Percentiles rank a stretch among this genome's conserved stretches.
These are phyloP conservation scores for Linum tenue DNA, from an alignment of 345 rosid genomes.

Conservation along the genomic window DNA sequence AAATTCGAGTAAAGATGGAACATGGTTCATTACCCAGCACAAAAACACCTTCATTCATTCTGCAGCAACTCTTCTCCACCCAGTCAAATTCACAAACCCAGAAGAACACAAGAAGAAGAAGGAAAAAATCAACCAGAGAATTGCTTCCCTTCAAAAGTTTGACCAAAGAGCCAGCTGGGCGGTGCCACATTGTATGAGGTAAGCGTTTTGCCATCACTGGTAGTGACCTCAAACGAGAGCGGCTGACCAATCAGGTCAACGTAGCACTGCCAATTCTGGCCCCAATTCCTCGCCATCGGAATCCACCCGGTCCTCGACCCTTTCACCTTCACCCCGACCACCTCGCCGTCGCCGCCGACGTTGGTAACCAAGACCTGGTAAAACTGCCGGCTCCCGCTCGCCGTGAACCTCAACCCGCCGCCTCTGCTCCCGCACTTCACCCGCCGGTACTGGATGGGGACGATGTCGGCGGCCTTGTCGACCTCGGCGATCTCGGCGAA, in stretches of 20 bases:
- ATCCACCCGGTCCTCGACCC: conserved; percentile 91
- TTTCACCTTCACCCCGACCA: conserved; percentile 72
- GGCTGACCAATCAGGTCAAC: conserved; percentile 71
- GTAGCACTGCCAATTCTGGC: conserved; percentile 74
- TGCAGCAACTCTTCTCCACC: too few species aligned
- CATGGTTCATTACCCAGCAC: too few species aligned
- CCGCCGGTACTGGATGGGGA: conserved; percentile 77
- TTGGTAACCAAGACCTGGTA: conserved; percentile 68
- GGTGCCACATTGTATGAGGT: conserved; percentile 82
- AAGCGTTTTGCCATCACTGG: conserved; percentile 45
- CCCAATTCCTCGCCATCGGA: conserved; percentile 95
- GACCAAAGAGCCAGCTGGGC: conserved; percentile 69
- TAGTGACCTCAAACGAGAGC: conserved; percentile 76
- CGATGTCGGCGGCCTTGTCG: conserved; percentile 40
- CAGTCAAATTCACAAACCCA: too few species aligned
- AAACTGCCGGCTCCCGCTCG: conserved; percentile 62
- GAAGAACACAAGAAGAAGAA: not conserved
- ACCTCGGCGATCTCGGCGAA: conserved; percentile 69
- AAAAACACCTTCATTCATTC: too few species aligned
- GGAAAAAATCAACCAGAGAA: conserved; percentile 18
- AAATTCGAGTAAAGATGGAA: too few species aligned
- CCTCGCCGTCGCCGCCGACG: conserved; percentile 77
- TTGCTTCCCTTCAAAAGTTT: conserved; percentile 77
- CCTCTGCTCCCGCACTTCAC: conserved; percentile 65
- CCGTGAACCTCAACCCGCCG: conserved; percentile 69